Evolutionary conservation across 148 eudicot species (phyloP).

Genomic region (Polygonum aviculare): DNA sequence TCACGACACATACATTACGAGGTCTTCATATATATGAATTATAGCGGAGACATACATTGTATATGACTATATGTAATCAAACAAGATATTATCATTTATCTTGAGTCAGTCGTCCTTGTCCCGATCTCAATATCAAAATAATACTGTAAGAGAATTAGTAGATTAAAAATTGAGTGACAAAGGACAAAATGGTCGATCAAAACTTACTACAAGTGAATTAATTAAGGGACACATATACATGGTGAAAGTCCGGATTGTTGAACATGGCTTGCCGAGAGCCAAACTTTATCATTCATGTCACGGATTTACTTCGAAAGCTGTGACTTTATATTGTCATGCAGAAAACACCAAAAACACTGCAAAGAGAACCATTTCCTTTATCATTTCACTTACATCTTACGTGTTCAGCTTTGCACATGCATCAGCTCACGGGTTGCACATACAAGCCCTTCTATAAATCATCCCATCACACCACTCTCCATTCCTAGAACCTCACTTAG

Average conservation of each 20-base stretch:
- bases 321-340: not conserved
- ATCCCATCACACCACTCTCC: not conserved
- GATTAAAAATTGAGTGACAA: not conserved
- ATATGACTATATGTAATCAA: not conserved
- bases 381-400: not conserved
- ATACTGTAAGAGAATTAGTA: not conserved
- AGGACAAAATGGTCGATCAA: not conserved
- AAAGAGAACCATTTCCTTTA: not conserved
- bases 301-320: slow-evolving; percentile 2
- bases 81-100: not conserved
- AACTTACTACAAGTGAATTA: not conserved
- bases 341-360: not conserved
- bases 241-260: not conserved
- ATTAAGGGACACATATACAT: not conserved
- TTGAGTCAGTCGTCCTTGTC: not conserved
- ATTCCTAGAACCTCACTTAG: not conserved
- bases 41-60: not conserved
- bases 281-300: not conserved
- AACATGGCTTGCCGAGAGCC: not conserved
- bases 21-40: not conserved
- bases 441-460: not conserved
- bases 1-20: not conserved
- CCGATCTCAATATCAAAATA: not conserved
- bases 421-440: slow-evolving; percentile 8
- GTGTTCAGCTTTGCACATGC: not conserved